A percentile compares a stretch with the other conserved stretches of the same genome.
These are phyloP conservation scores for Backusella tarrabulga DNA, from an alignment of 192 early-diverging fungal genomes.

Conservation along the genomic window DNA sequence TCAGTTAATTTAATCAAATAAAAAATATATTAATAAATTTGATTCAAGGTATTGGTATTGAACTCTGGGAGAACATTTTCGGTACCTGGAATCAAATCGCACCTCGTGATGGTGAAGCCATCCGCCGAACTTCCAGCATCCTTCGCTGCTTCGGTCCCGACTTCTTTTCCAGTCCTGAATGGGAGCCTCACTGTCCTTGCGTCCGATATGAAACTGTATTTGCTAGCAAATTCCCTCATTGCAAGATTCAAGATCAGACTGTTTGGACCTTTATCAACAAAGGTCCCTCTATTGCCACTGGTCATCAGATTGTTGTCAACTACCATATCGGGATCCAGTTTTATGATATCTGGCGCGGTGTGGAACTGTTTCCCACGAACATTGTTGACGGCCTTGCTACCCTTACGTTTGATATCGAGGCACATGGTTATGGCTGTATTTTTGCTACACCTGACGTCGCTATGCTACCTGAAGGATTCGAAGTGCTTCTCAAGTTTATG, in stretches of 20 bases:
- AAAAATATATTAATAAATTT: neutral
- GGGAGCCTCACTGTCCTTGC: slow-evolving; percentile 23
- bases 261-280: slow-evolving; percentile 23
- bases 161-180: slow-evolving; percentile 20
- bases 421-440: slow-evolving; percentile 25
- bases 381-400: slow-evolving; percentile 29
- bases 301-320: slow-evolving; percentile 25
- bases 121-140: slow-evolving; percentile 12
- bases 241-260: neutral
- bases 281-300: slow-evolving; percentile 4
- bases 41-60: slow-evolving; percentile 19
- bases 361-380: slow-evolving; percentile 17
- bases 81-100: slow-evolving; percentile 24
- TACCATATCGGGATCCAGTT: slow-evolving; percentile 23
- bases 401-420: slow-evolving; percentile 26
- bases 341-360: slow-evolving; percentile 23
- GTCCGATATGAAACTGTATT: slow-evolving; percentile 13
- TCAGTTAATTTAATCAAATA: neutral
- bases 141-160: slow-evolving; percentile 21
- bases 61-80: slow-evolving; percentile 24
- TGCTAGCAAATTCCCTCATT: neutral
- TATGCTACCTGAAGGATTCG: slow-evolving; percentile 3
- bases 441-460: slow-evolving; percentile 18
- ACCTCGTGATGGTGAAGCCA: slow-evolving; percentile 22
- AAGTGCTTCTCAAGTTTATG: slow-evolving; percentile 9